These are phyloP conservation scores for Lepidium didymum DNA, from an alignment of 345 rosid species.

Conservation along the genomic window DNA sequence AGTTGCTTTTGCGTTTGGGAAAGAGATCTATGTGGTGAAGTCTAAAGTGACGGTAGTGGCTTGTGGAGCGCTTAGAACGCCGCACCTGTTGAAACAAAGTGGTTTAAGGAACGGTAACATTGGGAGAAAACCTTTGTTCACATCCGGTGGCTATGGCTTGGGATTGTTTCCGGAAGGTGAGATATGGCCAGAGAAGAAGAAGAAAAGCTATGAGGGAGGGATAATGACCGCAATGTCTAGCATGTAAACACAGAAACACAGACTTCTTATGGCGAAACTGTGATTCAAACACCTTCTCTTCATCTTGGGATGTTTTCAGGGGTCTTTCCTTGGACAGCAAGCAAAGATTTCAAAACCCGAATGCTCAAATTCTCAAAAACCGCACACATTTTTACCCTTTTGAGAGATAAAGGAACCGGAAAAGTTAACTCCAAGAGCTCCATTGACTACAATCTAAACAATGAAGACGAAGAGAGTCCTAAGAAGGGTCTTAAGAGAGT, in stretches of 20 bases:
- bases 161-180: slow-evolving; percentile 58
- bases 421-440: slow-evolving; percentile 31
- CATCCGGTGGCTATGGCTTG: slow-evolving; percentile 89
- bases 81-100: slow-evolving; percentile 45
- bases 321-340: slow-evolving; percentile 68
- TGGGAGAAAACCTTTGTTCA: slow-evolving; percentile 56
- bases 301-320: slow-evolving; percentile 81
- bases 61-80: slow-evolving; percentile 70
- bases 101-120: slow-evolving; percentile 60
- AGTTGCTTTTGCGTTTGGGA: slow-evolving; percentile 48
- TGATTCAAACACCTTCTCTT: slow-evolving; percentile 70
- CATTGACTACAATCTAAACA: slow-evolving; percentile 42
- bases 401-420: slow-evolving; percentile 70
- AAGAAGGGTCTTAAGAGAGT: slow-evolving; percentile 53
- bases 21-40: slow-evolving; percentile 45
- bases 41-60: slow-evolving; percentile 60
- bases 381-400: slow-evolving; percentile 55
- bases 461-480: slow-evolving; percentile 44
- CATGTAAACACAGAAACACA: slow-evolving; percentile 24
- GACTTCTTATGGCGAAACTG: slow-evolving; percentile 44
- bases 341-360: slow-evolving; percentile 48
- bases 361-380: slow-evolving; percentile 67
- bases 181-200: slow-evolving; percentile 39
- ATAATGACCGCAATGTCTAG: slow-evolving; percentile 85
- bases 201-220: slow-evolving; percentile 73